Evolutionary conservation across 108 stramenopile genomes (phyloP), one percentile per base, ranked within the genome.

Genomic region (Skeletonema grethae): DNA sequence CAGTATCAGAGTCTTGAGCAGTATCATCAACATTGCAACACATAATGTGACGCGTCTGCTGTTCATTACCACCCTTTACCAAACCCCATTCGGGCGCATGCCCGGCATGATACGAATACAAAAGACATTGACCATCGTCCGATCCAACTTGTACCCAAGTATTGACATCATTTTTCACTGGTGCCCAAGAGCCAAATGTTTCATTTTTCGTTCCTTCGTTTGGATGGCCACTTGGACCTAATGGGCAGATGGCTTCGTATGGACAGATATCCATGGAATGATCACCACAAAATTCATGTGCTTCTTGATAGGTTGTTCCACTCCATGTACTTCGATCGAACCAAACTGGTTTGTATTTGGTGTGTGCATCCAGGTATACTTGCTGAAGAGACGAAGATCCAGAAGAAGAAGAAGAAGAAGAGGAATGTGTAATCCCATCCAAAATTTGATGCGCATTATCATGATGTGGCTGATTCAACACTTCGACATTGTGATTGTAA

Each of bases 21-120:
- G 50, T 22, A 53, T 53, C 38, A 34, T 25, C 32, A 56, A 28
- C 68, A 24, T 22, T 4, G 31, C 67, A 76, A 63, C 75, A 69
- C 35, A 61, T 61, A 29, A 75, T 56, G 53, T 75, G 73, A 31
- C 73, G 58, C 28, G 73, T 75, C 30, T 58, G 59, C 9, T 7
- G 53, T 41, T 72, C 71, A 63, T 57, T 72, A 9, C 60, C 70
- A 59, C 55, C 53, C 7, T 61, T 53, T 2, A 48, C 36, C 12
- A 48, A 30, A 22, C 63, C 71, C 71, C 71, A 72, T 4, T 63
- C 62, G 0, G 71, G 71, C 25, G 32, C 24, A 29, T 28, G 63
- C 10, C 48, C 50, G 36, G 55, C 3, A 30, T 30, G 10, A 39
- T 36, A 20, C 32, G 48, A 53, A 20, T 16, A 63, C 32, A 16